Evolutionary conservation across 148 eudicot genomes (phyloP).

Genomic region (Cornus kousa): DNA sequence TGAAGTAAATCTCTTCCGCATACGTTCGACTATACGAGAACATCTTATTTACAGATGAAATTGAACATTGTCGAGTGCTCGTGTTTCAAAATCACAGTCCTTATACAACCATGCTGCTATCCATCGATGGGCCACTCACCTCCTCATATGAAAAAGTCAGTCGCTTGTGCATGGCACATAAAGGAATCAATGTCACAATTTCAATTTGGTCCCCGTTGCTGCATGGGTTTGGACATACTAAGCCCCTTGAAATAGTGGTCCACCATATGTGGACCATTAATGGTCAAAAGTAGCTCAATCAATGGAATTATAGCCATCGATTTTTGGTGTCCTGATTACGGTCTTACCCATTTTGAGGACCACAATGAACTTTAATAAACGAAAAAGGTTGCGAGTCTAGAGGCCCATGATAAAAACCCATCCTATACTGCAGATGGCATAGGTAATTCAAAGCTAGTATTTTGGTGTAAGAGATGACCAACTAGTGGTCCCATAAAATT

Average conservation of each 20-base stretch:
- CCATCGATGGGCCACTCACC: neutral
- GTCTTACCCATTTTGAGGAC: neutral
- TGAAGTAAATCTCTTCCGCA: too few relatives aligned
- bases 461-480: neutral
- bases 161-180: neutral
- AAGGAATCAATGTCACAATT: neutral
- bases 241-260: neutral
- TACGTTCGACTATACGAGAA: too few relatives aligned
- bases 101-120: neutral
- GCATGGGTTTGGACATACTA: neutral
- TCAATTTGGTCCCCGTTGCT: neutral
- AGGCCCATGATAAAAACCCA: slow-evolving; percentile 5
- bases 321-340: neutral
- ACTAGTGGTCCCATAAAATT: slow-evolving; percentile 1
- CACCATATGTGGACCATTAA: neutral
- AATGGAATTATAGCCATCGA: neutral
- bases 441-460: neutral
- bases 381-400: neutral
- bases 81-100: too few relatives aligned
- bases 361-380: neutral
- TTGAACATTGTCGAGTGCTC: too few relatives aligned
- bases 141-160: neutral
- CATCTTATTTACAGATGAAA: too few relatives aligned
- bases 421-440: neutral
- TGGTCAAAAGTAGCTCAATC: slow-evolving; percentile 8